Percentiles rank a stretch among this genome's conserved stretches.
Evolutionary conservation across 129 eudicot species (phyloP).

Genomic region (Rutidosis leptorrhynchoides): DNA sequence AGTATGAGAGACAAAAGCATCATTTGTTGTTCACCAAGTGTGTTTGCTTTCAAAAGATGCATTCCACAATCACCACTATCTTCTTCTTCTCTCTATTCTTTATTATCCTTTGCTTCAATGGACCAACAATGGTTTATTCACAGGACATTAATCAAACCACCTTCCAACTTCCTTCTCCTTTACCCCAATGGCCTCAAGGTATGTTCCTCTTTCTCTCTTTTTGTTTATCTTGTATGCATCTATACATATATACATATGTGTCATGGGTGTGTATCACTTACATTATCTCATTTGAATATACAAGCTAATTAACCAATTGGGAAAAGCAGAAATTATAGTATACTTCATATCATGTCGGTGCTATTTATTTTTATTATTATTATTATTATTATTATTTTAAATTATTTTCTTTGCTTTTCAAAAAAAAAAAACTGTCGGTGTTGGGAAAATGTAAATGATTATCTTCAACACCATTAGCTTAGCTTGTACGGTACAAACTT

Average conservation of each 20-base stretch:
- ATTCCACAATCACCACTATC: constrained; percentile 12
- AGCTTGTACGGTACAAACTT: too few relatives aligned
- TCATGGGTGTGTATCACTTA: neutral
- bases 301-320: neutral
- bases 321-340: neutral
- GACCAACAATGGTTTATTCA: constrained; percentile 37
- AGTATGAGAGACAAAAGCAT: constrained; percentile 20
- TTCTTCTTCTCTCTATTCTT: constrained; percentile 18
- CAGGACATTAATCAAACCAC: constrained; percentile 16
- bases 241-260: neutral
- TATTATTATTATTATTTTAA: too few relatives aligned
- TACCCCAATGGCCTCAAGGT: constrained; percentile 72
- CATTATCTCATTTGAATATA: neutral
- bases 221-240: neutral
- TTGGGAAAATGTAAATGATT: too few relatives aligned
- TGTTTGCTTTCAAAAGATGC: constrained; percentile 33
- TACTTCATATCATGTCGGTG: neutral
- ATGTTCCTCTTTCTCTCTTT: constrained; percentile 12
- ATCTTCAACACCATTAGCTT: too few relatives aligned
- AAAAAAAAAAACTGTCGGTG: too few relatives aligned
- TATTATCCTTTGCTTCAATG: constrained; percentile 34
- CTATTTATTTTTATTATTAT: too few relatives aligned
- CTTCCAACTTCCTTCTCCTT: constrained; percentile 64
- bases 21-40: constrained; percentile 37
- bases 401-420: too few relatives aligned